Conservation (phyloP, 495 filamentous ascomycete species). For the Amniculicola lignicola region DNA sequence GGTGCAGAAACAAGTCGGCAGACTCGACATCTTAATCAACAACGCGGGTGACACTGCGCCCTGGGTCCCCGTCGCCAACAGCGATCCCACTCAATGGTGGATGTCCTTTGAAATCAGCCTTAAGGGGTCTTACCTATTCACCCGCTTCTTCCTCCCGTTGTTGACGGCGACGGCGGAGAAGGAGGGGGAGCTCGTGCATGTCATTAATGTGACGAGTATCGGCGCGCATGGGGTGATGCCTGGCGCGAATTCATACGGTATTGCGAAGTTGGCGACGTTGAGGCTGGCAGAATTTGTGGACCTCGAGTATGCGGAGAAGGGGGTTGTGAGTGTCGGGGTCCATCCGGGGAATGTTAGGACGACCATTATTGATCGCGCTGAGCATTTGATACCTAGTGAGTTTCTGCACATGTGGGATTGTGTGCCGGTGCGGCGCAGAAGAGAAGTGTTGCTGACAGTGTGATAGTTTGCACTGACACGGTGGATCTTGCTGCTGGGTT, state of each 20-base stretch:
- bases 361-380: no score
- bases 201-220: constrained; percentile 44
- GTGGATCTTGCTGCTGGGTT: constrained; percentile 49
- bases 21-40: constrained; percentile 55
- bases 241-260: constrained; percentile 46
- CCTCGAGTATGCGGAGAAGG: constrained; percentile 48
- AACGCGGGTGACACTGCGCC: constrained; percentile 50
- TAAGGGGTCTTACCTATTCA: constrained; percentile 47
- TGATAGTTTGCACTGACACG: constrained; percentile 43
- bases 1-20: constrained; percentile 39
- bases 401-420: background rate
- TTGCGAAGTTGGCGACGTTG: constrained; percentile 50
- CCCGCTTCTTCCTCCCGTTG: constrained; percentile 48
- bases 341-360: constrained; percentile 54
- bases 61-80: constrained; percentile 43
- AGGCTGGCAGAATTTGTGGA: constrained; percentile 49
- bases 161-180: constrained; percentile 40
- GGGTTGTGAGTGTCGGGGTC: constrained; percentile 47
- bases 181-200: constrained; percentile 45
- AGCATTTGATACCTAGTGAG: background rate
- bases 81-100: constrained; percentile 49
- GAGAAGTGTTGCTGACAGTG: constrained; percentile 8
- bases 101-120: constrained; percentile 48
- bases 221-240: constrained; percentile 42
- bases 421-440: background rate